Evolutionary conservation across 768 basidiomycete species (phyloP), one percentile per base, ranked within the genome.

Genomic region (Lanmaoa rubissima): DNA sequence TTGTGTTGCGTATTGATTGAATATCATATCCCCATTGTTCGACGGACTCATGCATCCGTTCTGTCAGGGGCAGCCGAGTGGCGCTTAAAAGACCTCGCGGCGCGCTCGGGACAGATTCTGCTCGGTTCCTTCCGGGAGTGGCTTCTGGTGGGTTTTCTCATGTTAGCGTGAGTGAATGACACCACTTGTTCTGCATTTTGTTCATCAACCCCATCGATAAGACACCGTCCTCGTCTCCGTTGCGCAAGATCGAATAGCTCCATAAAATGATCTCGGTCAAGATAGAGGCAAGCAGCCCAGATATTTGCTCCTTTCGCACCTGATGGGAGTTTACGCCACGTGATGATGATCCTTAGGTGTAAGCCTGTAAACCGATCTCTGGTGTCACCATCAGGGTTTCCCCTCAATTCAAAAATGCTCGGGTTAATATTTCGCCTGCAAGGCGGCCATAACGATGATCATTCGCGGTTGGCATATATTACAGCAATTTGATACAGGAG

Each of bases 1-100:
- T 73, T 24, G 34, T 68, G 49, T 60, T 69, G 61, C 58, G 55
- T 54, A 57, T 67, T 14, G 50, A 53, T 48, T 69, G 53, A 60
- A 53, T 61, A 19, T 43, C 34, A 55, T 14, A 36, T 36, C 44
- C n/a, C 21, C 16, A 17, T 26, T 11, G 28, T 21, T 38, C n/a
- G 21, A 42, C 8, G 8, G 9, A 53, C 35, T 36, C 50, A 28
- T 9, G 11, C 31, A 35, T 28, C 4, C 0, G n/a, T 48, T 50
- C 16, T 13, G 5, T 26, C 19, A 21, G 13, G 19, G 12, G 9
- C 44, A 48, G n/a, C 21, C 46, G 32, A 26, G 38, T 12, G 12
- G 17, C 10, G 11, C 28, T 5, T 28, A 4, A 28, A 28, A 28
- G 5, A 24, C 21, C 21, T 24, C 21, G 21, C 3, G 21, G 3